Conservation (phyloP, 208 protist genomes). For the Trypanosoma scelopori region DNA sequence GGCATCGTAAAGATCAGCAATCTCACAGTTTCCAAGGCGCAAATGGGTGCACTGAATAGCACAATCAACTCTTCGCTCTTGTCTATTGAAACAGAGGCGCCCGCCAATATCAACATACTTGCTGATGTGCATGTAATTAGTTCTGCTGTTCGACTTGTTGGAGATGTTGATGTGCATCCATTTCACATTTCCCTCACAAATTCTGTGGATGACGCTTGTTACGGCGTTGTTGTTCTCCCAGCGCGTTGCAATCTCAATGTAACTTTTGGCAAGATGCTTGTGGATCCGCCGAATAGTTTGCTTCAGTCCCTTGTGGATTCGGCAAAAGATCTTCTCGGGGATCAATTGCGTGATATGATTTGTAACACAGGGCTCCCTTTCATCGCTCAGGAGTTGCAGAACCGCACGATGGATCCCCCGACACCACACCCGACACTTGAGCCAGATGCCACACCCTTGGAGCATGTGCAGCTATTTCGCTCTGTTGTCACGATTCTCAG, state of each 20-base stretch:
- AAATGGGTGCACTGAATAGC: background rate
- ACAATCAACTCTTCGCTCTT: conserved; percentile 9
- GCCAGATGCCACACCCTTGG: conserved; percentile 1
- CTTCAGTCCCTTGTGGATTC: background rate
- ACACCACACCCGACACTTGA: background rate
- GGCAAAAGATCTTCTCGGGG: background rate
- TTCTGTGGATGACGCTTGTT: background rate
- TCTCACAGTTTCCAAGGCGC: background rate
- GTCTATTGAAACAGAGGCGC: background rate
- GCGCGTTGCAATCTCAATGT: background rate
- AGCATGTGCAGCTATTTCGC: background rate
- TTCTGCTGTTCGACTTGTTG: background rate
- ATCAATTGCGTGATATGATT: background rate
- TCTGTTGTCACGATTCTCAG: conserved; percentile 4
- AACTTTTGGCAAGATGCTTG: background rate
- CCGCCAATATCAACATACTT: background rate
- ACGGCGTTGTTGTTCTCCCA: background rate
- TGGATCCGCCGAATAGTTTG: background rate
- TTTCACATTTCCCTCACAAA: background rate
- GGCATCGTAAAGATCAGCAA: background rate
- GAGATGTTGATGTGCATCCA: background rate
- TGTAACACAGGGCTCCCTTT: background rate
- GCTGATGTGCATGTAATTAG: background rate
- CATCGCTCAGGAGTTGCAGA: background rate
- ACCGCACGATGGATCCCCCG: conserved; percentile 1